Base-by-base conservation (phyloP, 2,329 filamentous ascomycete genomes). In the Penicillium italicum region DNA sequence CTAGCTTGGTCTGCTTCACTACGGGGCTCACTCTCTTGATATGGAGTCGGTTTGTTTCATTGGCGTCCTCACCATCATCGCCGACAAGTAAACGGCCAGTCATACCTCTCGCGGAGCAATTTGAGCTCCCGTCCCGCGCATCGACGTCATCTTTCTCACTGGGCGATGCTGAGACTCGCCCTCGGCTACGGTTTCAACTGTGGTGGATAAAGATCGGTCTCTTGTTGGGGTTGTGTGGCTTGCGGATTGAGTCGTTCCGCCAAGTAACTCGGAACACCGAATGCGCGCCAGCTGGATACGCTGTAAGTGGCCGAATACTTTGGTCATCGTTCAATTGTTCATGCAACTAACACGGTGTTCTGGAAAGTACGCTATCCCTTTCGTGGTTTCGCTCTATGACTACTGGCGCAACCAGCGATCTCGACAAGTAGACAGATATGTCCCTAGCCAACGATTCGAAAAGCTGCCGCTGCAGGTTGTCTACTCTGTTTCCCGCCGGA, bases 321-420 rank as follows among this genome's bases (percentile, higher is more conserved):
- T n/a, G 11, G 5, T 20, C 30, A 14, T 24, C 11, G 26, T 16
- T 6, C 4, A 22, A 20, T 28, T 14, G 36, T 8, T 31, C 31
- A 48, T 47, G 33, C 24, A 46, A 51, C 55, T 71, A 47, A 56
- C 66, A 62, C 34, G 7, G 16, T 24, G 18, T 26, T 26, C 6
- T 18, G 10, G 9, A 31, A 31, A 77, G 75, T 70, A 66, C 40
- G 60, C 68, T 40, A 65, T 78, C 37, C 77, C 77, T 4, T 70
- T 79, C 38, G 38, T 76, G 4, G 47, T 79, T 44, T 72, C 73
- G 2, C 26, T 76, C 4, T 77, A 77, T 50, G 76, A 77, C 56
- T 74, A 70, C 42, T 69, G 71, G 63, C 68, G 70, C 57, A 67
- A 68, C 20, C 67, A 69, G 51, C 61, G 66, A 51, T 53, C 40